These are phyloP conservation scores for Gomphus sp. DNA, from an alignment of 1,284 basidiomycete species.

Conservation along the genomic window DNA sequence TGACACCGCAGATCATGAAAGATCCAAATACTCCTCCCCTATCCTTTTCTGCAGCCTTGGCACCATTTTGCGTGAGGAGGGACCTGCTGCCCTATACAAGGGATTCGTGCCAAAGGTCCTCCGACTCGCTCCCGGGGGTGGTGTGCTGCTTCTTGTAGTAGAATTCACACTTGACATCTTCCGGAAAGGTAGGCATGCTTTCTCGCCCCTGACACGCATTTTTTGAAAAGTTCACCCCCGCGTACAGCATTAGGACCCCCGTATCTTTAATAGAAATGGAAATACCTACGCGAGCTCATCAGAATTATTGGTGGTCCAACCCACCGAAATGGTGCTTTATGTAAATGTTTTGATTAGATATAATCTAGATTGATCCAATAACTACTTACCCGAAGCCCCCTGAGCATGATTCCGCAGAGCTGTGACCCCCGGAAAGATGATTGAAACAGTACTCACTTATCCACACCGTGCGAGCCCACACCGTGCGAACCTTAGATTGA, in stretches of 20 bases:
- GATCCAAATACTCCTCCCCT: neutral
- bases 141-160: constrained; percentile 87
- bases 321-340: neutral
- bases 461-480: neutral
- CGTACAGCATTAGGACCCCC: constrained; percentile 24
- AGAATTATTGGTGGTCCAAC: neutral
- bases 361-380: neutral
- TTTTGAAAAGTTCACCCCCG: neutral
- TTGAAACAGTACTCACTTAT: neutral
- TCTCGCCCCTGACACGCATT: neutral
- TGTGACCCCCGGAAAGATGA: neutral
- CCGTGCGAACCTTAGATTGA: neutral
- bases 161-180: constrained; percentile 74
- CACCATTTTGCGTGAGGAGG: constrained; percentile 87
- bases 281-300: neutral
- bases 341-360: neutral
- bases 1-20: neutral
- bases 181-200: constrained; percentile 45
- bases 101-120: constrained; percentile 85
- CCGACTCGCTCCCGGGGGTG: constrained; percentile 88
- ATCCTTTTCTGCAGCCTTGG: constrained; percentile 35
- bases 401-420: neutral
- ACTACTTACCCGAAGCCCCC: neutral
- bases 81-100: constrained; percentile 86
- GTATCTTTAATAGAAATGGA: constrained; percentile 19